These are phyloP conservation scores for Babesia bovis DNA, from an alignment of 169 alveolate species.

Conservation along the genomic window DNA sequence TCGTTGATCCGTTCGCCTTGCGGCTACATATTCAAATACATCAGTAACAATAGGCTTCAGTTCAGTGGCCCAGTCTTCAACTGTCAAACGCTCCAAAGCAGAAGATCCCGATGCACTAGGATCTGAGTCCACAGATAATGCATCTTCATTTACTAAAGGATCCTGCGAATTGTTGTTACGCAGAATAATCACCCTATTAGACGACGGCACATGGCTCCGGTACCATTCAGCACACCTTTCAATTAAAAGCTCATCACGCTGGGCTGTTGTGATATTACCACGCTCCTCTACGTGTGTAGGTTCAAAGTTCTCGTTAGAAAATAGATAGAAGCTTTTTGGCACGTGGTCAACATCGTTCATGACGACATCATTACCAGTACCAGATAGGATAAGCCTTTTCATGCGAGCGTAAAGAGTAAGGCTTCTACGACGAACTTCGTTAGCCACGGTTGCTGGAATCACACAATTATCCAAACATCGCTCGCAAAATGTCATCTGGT, in stretches of 20 bases:
- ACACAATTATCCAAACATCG: conserved; percentile 54
- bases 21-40: conserved; percentile 26
- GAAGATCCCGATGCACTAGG: neutral
- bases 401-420: conserved; percentile 43
- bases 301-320: conserved; percentile 54
- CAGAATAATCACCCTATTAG: conserved; percentile 5
- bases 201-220: conserved; percentile 23
- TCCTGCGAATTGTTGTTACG: neutral
- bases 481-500: conserved; percentile 50
- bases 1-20: neutral
- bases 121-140: neutral
- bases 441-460: conserved; percentile 58
- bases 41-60: neutral
- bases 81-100: conserved; percentile 9
- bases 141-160: neutral
- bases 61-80: conserved; percentile 34
- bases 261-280: conserved; percentile 14
- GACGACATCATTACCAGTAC: neutral
- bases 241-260: conserved; percentile 38
- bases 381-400: conserved; percentile 29
- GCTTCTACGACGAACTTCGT: conserved; percentile 59
- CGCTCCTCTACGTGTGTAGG: conserved; percentile 42
- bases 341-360: neutral
- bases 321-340: conserved; percentile 16
- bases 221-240: conserved; percentile 62